Conservation (phyloP, 2,329 filamentous ascomycete genomes). For the Pestalotiopsis sp. region DNA sequence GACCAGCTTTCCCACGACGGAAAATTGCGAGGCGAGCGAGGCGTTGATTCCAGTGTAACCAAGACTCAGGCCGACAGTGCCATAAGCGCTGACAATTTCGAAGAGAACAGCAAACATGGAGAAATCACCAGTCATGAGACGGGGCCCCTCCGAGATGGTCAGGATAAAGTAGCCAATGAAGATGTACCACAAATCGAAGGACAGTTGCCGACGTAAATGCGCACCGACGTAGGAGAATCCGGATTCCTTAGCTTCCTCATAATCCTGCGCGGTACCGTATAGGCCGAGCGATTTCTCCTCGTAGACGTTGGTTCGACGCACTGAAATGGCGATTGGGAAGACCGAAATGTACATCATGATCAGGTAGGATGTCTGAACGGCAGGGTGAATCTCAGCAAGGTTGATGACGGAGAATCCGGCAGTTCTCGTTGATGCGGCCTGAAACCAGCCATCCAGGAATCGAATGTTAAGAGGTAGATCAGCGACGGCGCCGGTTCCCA, state of each 20-base stretch:
- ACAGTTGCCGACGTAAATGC: constrained; percentile 90
- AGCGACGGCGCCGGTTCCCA: constrained; percentile 72
- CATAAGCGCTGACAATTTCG: constrained; percentile 88
- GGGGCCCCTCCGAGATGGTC: constrained; percentile 79
- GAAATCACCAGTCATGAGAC: constrained; percentile 67
- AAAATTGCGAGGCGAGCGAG: constrained; percentile 83
- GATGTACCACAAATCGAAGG: constrained; percentile 97
- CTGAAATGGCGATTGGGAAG: constrained; percentile 93
- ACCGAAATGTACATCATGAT: constrained; percentile 99
- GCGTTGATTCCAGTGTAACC: constrained; percentile 78
- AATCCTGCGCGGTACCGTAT: constrained; percentile 58
- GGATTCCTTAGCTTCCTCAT: constrained; percentile 52
- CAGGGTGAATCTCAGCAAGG: constrained; percentile 79
- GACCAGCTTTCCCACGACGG: constrained; percentile 70
- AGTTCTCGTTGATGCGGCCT: constrained; percentile 86
- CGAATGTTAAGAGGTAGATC: constrained; percentile 72
- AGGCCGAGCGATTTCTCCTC: constrained; percentile 87
- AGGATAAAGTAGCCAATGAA: constrained; percentile 94
- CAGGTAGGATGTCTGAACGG: constrained; percentile 90
- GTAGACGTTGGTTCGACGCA: constrained; percentile 94
- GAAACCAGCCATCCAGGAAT: constrained; percentile 86
- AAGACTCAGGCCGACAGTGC: constrained; percentile 88
- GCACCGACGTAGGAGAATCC: constrained; percentile 84
- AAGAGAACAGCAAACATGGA: constrained; percentile 75
- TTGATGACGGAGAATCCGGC: constrained; percentile 87